Base-by-base conservation (phyloP, 495 filamentous ascomycete genomes). In the Daldinia concentrica region DNA sequence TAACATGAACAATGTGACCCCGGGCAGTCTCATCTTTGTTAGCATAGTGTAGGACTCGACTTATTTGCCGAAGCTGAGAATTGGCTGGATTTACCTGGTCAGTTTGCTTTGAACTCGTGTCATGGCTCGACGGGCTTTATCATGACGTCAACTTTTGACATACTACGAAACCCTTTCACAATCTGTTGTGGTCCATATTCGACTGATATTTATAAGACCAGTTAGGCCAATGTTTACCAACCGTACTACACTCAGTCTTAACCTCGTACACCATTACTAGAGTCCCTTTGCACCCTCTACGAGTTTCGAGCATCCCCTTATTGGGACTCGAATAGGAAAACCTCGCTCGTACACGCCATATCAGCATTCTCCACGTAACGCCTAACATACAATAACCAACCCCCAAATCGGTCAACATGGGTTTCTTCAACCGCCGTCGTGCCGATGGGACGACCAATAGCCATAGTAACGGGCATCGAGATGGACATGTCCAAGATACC, bases 401-500 rank as follows among this genome's bases (percentile, higher is more conserved):
- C n/a, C n/a, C n/a, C n/a, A n/a, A 45, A 45, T 26, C 3, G 30
- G 26, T 1, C 48, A 71, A n/a, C 37, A 80, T 79, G 77, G 68
- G 63, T 30, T 29, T 76, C 36, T 80, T 80, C 29, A 73, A 56
- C 54, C 78, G 77, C 15, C 72, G 69, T 34, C 51, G 39, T 26
- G 37, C 57, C 29, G 68, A 70, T 3, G 73, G 62, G 19, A 41
- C 62, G 3, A 58, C 55, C 19, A 52, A 56, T n/a, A 36, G 43
- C 8, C 43, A 56, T 43, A 26, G 29, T 14, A 64, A 75, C 30
- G 68, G 65, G 17, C 62, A 67, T 17, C 50, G 50, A 11, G 34
- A 51, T 26, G 43, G 65, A 15, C 72, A 66, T 56, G 58, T 29
- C 27, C 54, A 50, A 58, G 59, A 72, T 65, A 63, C 26, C 1